These are phyloP conservation scores for Penicillium corylophilum DNA, from an alignment of 2,329 filamentous ascomycete genomes.

Conservation along the genomic window DNA sequence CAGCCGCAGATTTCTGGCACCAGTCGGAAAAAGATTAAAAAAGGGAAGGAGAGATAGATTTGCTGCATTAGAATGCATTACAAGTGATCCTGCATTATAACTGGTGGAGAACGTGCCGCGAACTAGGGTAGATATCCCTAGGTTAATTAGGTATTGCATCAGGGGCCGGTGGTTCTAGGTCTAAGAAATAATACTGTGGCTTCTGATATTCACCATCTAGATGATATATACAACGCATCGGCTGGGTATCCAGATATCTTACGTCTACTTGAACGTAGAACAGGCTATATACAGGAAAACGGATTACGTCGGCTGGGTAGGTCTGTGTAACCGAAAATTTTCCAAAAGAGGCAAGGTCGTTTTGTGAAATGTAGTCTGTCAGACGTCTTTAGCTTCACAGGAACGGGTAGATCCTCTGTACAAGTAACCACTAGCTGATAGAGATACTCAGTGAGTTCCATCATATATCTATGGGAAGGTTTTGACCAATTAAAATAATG, in stretches of 20 bases:
- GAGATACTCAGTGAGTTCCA: background rate
- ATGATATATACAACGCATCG: background rate
- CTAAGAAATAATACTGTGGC: background rate
- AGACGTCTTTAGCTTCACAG: background rate
- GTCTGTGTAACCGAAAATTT: background rate
- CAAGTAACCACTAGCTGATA: too few species aligned
- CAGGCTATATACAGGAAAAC: background rate
- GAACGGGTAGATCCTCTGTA: too few species aligned
- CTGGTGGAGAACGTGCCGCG: background rate
- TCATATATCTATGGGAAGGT: background rate
- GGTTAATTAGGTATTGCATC: background rate
- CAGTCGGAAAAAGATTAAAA: background rate
- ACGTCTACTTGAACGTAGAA: background rate
- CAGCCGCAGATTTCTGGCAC: background rate
- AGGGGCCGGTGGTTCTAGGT: background rate
- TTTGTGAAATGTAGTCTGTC: background rate
- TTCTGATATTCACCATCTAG: background rate
- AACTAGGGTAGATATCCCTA: too few species aligned
- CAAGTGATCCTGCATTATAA: background rate
- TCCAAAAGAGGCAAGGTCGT: background rate
- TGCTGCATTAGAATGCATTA: background rate
- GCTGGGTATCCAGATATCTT: background rate
- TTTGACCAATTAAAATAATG: background rate
- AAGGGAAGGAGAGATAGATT: background rate
- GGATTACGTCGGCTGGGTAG: background rate